Conservation (phyloP, 2,329 filamentous ascomycete species). For the Cladophialophora psammophila region DNA sequence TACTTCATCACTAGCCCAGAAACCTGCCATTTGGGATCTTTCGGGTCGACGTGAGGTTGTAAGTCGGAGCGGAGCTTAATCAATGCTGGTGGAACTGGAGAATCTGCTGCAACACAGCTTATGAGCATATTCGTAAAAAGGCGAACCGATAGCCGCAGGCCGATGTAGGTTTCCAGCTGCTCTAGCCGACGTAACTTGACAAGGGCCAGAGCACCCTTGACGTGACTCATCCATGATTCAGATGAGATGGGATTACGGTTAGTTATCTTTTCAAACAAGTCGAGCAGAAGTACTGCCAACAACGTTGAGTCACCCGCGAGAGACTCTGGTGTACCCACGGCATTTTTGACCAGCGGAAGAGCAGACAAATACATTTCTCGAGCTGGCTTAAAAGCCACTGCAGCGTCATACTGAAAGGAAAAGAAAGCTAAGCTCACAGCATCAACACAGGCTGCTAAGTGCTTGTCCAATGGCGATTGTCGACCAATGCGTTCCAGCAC, state of each 20-base stretch:
- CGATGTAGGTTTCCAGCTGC: slow-evolving; percentile 41
- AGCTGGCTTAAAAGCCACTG: slow-evolving; percentile 24
- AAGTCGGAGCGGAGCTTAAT: slow-evolving; percentile 47
- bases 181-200: slow-evolving; percentile 44
- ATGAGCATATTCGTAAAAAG: slow-evolving; percentile 44
- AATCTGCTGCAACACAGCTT: slow-evolving; percentile 41
- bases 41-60: slow-evolving; percentile 38
- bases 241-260: slow-evolving; percentile 28
- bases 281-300: slow-evolving; percentile 47
- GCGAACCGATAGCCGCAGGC: slow-evolving; percentile 37
- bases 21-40: slow-evolving; percentile 45
- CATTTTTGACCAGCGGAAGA: slow-evolving; percentile 45
- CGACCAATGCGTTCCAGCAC: slow-evolving; percentile 30
- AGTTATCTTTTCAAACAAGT: slow-evolving; percentile 46
- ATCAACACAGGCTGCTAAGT: slow-evolving; percentile 41
- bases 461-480: slow-evolving; percentile 31
- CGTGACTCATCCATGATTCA: slow-evolving; percentile 50
- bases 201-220: slow-evolving; percentile 47
- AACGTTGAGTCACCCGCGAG: slow-evolving; percentile 45
- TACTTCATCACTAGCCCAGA: slow-evolving; percentile 43
- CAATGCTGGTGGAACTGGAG: slow-evolving; percentile 52
- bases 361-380: slow-evolving; percentile 41
- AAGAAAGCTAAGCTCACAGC: slow-evolving; percentile 42
- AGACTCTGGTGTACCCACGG: slow-evolving; percentile 43
- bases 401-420: slow-evolving; percentile 33